Base-by-base conservation (phyloP, 805 yeast genomes). In the Yarrowia deformans region DNA sequence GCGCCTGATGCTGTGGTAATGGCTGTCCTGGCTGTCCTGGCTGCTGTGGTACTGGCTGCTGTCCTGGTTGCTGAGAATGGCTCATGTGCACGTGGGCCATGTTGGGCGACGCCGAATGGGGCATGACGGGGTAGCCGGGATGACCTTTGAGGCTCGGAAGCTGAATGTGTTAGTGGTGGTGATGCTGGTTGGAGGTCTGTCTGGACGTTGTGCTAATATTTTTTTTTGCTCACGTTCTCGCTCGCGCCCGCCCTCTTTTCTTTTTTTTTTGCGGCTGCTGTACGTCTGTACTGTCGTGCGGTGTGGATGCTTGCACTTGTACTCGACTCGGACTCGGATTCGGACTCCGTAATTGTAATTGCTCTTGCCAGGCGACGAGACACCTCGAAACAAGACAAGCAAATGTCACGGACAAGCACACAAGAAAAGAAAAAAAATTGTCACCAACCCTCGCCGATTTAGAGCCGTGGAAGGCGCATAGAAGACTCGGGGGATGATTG, bases 91-190 rank as follows among this genome's bases (percentile, higher is more conserved):
- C 45, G 48, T 39, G 46, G 60, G 40, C 42, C 12, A 42, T 29
- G 37, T 32, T 23, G 37, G 61, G 61, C 18, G 64, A 58, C 4
- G 52, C 52, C 66, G 52, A 45, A 13, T 60, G 66, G 14, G 66
- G 52, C 66, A 60, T 60, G 50, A 60, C 46, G 37, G 49, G 48
- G 66, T 60, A 60, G 66, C 52, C 52, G 23, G 64, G 50, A 13
- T 32, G 66, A 18, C 66, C 52, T 43, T 43, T 60, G 40, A 60
- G 40, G 42, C 66, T 60, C 19, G 52, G 52, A 13, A 60, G 66
- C 66, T 60, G 66, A 23, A 50, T 45, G 34, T 32, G 52, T 29
- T 40, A 40, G 43, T n/a, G 29, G 29, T 23, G 29, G 4, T 23
- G 29, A 2, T n/a, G n/a, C 29, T 23, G 29, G 29, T 23, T 23